Percentiles rank a stretch among this genome's conserved stretches.
phyloP scores from a whole-genome alignment of 495 filamentous ascomycete species.

The Jackrogersella multiformis region DNA sequence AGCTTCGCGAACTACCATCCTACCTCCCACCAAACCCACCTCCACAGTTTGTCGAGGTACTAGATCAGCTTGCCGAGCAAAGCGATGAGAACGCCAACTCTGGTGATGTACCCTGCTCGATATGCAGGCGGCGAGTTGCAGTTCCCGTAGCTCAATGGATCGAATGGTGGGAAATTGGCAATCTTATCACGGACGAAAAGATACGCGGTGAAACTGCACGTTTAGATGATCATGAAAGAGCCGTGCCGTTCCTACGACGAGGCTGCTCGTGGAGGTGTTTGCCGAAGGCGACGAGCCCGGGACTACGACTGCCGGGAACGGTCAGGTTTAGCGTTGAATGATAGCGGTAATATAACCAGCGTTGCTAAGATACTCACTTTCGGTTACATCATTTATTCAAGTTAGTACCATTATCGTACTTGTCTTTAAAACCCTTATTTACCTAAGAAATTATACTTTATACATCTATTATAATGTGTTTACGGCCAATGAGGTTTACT shows the following conservation, averaged over 20 bases:
- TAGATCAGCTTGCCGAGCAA: constrained; percentile 55
- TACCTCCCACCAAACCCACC: constrained; percentile 60
- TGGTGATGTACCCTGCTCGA: constrained; percentile 67
- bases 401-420: too few species aligned
- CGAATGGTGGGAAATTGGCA: constrained; percentile 71
- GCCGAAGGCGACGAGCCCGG: constrained; percentile 41
- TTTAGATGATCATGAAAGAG: constrained; percentile 40
- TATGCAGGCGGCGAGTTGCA: constrained; percentile 67
- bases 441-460: too few species aligned
- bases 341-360: too few species aligned
- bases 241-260: constrained; percentile 68
- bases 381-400: too few species aligned
- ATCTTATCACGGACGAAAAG: neutral
- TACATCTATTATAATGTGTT: too few species aligned
- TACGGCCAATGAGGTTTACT: too few species aligned
- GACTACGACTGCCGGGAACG: constrained; percentile 27
- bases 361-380: too few species aligned
- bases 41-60: constrained; percentile 49
- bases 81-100: constrained; percentile 48
- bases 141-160: constrained; percentile 73
- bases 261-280: constrained; percentile 76
- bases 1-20: constrained; percentile 49
- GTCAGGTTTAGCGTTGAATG: neutral
- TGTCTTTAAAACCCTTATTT: too few species aligned
- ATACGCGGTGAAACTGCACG: constrained; percentile 22